phyloP scores from a whole-genome alignment of 352 stramenopile genomes.

The Phytopythium delawarense region DNA sequence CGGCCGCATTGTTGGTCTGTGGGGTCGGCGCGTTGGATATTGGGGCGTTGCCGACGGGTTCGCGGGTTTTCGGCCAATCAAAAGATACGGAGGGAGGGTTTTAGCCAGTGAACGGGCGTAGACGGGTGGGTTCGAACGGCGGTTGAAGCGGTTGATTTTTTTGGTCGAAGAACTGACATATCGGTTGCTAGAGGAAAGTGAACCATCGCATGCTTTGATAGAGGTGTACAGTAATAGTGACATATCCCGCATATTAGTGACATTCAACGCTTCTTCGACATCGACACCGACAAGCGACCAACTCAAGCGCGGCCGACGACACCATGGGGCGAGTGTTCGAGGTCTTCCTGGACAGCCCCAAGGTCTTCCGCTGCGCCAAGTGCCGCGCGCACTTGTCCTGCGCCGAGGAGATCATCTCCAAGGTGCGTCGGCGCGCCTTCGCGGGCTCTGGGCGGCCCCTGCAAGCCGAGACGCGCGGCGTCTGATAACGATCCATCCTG shows the following conservation, averaged over 20 bases:
- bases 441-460: neutral
- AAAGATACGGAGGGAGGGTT: neutral
- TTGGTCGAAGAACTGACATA: neutral
- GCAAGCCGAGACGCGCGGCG: neutral
- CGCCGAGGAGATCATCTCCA: conserved; percentile 94
- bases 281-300: neutral
- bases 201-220: neutral
- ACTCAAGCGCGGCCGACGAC: neutral
- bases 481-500: neutral
- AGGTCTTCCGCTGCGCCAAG: conserved; percentile 89
- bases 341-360: conserved; percentile 88
- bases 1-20: conserved; percentile 41
- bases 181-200: neutral
- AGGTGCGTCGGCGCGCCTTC: conserved; percentile 42
- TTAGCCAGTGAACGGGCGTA: neutral
- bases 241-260: neutral
- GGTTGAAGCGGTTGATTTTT: too few relatives aligned
- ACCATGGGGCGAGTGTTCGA: conserved; percentile 82
- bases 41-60: too few relatives aligned
- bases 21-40: too few relatives aligned
- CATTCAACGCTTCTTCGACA: conserved; percentile 1
- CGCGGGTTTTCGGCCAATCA: too few relatives aligned
- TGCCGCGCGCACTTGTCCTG: conserved; percentile 90
- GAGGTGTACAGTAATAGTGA: neutral
- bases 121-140: neutral